Evolutionary conservation across 768 basidiomycete species (phyloP), one percentile per base, ranked within the genome.

Genomic region (Amanita thiersii): DNA sequence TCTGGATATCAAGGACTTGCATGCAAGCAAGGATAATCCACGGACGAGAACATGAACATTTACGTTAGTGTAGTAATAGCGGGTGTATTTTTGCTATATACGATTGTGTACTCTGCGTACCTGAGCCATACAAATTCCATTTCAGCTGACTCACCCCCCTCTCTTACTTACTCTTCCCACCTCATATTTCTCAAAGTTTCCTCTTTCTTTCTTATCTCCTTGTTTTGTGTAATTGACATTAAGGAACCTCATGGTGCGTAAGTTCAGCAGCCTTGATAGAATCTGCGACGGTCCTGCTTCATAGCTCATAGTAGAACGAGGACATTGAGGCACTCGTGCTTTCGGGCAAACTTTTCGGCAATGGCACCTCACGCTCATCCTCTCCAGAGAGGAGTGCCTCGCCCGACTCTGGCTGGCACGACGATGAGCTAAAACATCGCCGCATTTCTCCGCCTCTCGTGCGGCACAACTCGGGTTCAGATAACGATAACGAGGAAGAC

Each of bases 1-100:
- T 56, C 81, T 82, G 54, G 77, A 75, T 44, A 69, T 82, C 38
- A 78, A 81, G 56, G 82, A 84, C 56, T 51, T 83, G 24, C 63
- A 72, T 47, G 64, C 68, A 15, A 81, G 79, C 57, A 76, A 73
- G 49, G 59, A 61, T 21, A 80, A 77, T 11, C 82, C 81, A 45
- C 69, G 82, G 61, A 81, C 78, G 40, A 57, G 65, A 53, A 36
- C 38, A 36, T 35, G 41, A 43, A 44, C 49, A 43, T 54, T n/a
- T n/a, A n/a, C n/a, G n/a, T n/a, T n/a, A n/a, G n/a, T n/a, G n/a
- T n/a, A n/a, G n/a, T n/a, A n/a, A n/a, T n/a, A n/a, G n/a, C n/a
- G n/a, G n/a, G n/a, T n/a, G n/a, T n/a, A n/a, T n/a, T n/a, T n/a
- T n/a, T n/a, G n/a, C n/a, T n/a, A n/a, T n/a, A n/a, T 34, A 52